Percentiles rank a stretch among this genome's conserved stretches.
Evolutionary conservation across 352 stramenopile genomes (phyloP).

Genomic region (Achlya hypogyna): DNA sequence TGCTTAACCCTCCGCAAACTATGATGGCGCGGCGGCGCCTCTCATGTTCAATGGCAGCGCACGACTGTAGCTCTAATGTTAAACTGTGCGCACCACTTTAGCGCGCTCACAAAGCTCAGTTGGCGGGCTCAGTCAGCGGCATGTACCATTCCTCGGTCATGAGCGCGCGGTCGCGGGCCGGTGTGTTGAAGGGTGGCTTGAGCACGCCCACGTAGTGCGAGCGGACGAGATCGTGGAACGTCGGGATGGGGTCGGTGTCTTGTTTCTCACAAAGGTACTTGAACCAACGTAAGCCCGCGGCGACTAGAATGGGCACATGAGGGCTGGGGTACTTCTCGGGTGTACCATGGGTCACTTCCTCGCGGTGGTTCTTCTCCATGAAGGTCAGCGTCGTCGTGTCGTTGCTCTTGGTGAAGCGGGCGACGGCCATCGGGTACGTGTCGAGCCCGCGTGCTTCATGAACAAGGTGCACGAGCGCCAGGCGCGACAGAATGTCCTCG

Average conservation of each 20-base stretch:
- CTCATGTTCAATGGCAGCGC: not conserved
- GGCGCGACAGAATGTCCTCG: conserved; percentile 28
- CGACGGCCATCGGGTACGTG: conserved; percentile 39
- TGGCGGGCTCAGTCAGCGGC: conserved; percentile 18
- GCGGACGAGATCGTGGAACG: conserved; percentile 41
- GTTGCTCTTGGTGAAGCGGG: conserved; percentile 35
- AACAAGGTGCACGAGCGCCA: conserved; percentile 48
- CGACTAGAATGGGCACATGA: conserved; percentile 18
- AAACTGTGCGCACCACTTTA: too few relatives aligned
- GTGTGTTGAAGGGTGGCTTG: conserved; percentile 52
- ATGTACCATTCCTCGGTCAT: conserved; percentile 46
- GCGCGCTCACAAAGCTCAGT: too few relatives aligned
- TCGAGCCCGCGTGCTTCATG: conserved; percentile 50
- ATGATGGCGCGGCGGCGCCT: conserved; percentile 20
- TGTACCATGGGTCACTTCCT: conserved; percentile 40
- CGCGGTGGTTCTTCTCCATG: conserved; percentile 40
- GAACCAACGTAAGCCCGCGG: conserved; percentile 36
- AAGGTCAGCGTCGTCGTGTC: conserved; percentile 34
- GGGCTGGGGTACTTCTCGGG: not conserved
- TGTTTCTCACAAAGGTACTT: conserved; percentile 31
- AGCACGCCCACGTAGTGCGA: conserved; percentile 41
- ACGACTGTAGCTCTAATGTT: too few relatives aligned
- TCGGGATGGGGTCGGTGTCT: conserved; percentile 26
- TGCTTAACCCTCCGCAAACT: conserved; percentile 70
- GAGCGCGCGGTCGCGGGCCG: conserved; percentile 33